phyloP scores from a whole-genome alignment of 768 basidiomycete species.

The Lentinula guzmanii region DNA sequence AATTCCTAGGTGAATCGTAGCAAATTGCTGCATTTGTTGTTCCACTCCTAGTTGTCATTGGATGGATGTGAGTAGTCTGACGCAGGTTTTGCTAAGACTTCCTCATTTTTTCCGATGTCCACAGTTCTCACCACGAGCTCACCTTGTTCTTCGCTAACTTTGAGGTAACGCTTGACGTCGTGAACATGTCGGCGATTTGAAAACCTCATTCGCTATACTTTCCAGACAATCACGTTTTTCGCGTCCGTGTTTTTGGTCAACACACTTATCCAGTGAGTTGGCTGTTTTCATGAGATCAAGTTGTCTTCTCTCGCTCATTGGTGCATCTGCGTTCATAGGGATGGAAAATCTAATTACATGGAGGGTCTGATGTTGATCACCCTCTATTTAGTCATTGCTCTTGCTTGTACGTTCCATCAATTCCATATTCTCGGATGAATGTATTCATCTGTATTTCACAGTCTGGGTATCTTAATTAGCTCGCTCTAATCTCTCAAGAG shows the following conservation, averaged over 20 bases:
- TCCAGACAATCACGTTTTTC: conserved; percentile 75
- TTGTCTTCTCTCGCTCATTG: background rate
- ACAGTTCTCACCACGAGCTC: conserved; percentile 55
- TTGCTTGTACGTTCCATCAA: conserved; percentile 55
- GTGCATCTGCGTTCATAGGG: conserved; percentile 28
- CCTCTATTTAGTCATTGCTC: conserved; percentile 75
- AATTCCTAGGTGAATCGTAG: conserved; percentile 24
- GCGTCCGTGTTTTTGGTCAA: conserved; percentile 87
- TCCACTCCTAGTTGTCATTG: conserved; percentile 81
- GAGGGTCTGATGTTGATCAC: conserved; percentile 79
- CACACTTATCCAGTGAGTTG: conserved; percentile 63
- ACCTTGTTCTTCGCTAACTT: conserved; percentile 85
- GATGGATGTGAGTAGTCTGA: conserved; percentile 63
- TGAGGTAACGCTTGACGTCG: conserved; percentile 42
- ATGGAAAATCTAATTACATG: conserved; percentile 89
- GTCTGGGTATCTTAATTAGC: background rate
- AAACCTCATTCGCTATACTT: background rate
- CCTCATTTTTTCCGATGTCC: background rate
- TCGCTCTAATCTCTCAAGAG: background rate
- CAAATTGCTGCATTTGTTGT: conserved; percentile 87
- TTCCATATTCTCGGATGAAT: background rate
- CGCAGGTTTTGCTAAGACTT: background rate
- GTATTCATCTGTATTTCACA: background rate
- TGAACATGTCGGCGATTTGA: background rate
- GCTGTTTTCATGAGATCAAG: background rate